Percentiles rank a stretch among this genome's conserved stretches.
Conservation (phyloP, 768 basidiomycete genomes). For the Boletus pseudopeckii region DNA sequence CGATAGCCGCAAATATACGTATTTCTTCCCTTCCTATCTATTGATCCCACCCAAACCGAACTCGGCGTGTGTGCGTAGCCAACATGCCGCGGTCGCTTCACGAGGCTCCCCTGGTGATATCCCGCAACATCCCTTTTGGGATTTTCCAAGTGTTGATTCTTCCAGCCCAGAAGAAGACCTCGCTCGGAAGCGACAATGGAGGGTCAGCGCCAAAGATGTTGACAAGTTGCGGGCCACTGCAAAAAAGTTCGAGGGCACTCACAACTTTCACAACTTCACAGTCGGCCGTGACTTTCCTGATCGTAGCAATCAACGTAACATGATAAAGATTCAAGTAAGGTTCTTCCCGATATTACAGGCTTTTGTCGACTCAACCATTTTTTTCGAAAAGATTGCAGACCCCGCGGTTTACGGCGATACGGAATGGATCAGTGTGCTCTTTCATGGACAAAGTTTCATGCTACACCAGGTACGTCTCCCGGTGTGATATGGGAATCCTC, state of each 20-base stretch:
- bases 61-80: constrained; percentile 52
- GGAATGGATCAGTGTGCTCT: constrained; percentile 91
- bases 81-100: constrained; percentile 33
- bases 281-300: constrained; percentile 83
- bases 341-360: not conserved
- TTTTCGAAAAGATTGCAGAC: constrained; percentile 59
- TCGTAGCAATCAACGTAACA: constrained; percentile 76
- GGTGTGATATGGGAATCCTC: not conserved
- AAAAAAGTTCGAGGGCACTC: constrained; percentile 75
- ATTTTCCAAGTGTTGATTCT: constrained; percentile 31
- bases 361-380: not conserved
- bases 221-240: constrained; percentile 53
- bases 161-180: constrained; percentile 56
- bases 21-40: constrained; percentile 92
- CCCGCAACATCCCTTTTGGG: constrained; percentile 64
- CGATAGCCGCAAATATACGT: constrained; percentile 96
- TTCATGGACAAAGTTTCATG: constrained; percentile 99
- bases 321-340: constrained; percentile 80
- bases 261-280: constrained; percentile 98
- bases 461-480: constrained; percentile 80
- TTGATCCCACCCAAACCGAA: constrained; percentile 85
- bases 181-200: constrained; percentile 67
- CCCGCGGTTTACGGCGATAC: constrained; percentile 88
- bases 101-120: constrained; percentile 11
- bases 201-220: constrained; percentile 53